Conservation (phyloP, 305 asterid species). For the Petunia hybrid region DNA sequence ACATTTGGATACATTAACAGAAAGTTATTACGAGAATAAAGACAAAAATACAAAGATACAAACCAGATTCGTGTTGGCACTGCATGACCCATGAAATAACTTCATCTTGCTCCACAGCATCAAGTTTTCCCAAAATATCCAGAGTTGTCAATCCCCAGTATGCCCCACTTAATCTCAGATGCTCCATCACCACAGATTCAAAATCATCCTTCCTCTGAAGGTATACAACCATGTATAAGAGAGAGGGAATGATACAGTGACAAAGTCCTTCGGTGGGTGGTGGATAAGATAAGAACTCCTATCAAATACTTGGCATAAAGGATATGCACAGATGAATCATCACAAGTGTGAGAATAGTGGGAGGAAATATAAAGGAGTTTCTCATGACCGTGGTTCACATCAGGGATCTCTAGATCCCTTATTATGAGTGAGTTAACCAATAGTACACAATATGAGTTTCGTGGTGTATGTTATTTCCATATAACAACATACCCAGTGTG, state of each 20-base stretch:
- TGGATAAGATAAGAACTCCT: neutral
- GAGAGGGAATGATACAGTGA: neutral
- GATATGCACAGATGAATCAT: neutral
- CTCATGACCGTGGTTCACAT: too few relatives aligned
- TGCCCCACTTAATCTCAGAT: conserved; percentile 86
- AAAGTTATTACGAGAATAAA: neutral
- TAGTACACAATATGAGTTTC: too few relatives aligned
- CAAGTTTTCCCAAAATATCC: conserved; percentile 81
- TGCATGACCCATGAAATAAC: conserved; percentile 85
- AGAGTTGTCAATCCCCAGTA: conserved; percentile 97
- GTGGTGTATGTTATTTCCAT: too few relatives aligned
- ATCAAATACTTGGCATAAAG: neutral
- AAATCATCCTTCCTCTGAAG: conserved; percentile 75
- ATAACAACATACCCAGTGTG: too few relatives aligned
- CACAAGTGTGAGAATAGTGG: neutral
- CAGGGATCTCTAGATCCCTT: too few relatives aligned
- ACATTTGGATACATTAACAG: neutral
- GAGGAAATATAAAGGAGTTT: neutral
- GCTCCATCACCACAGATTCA: conserved; percentile 90
- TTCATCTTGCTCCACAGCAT: conserved; percentile 72
- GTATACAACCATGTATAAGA: conserved; percentile 20
- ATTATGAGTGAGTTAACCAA: too few relatives aligned
- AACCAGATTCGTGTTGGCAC: conserved; percentile 96
- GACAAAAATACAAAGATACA: conserved; percentile 35
- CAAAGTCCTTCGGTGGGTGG: neutral